A percentile compares a stretch with the other conserved stretches of the same genome.
These are phyloP conservation scores for Begonia loranthoides DNA, from an alignment of 306 rosid species.

Conservation along the genomic window DNA sequence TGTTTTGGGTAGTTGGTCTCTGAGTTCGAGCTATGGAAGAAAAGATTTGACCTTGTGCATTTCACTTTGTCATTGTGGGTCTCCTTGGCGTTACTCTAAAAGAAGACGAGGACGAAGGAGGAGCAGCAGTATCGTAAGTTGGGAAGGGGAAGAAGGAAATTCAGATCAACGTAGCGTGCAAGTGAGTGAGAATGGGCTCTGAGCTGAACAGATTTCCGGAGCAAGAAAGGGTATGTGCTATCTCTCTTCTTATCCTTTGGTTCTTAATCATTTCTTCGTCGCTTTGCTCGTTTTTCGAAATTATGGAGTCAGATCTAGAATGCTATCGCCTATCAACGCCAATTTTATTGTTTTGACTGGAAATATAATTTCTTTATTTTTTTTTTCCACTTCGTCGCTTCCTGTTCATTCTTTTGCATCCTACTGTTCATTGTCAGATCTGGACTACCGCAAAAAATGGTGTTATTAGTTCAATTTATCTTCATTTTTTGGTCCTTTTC, in stretches of 20 bases:
- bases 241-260: background rate
- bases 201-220: slow-evolving; percentile 82
- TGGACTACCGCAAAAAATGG: background rate
- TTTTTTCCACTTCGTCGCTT: background rate
- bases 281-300: background rate
- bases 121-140: too few species aligned
- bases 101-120: too few species aligned
- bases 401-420: background rate
- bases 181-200: slow-evolving; percentile 45
- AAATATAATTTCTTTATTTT: background rate
- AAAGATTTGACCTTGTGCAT: too few species aligned
- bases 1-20: too few species aligned
- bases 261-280: background rate
- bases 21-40: too few species aligned
- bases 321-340: background rate
- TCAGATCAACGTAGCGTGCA: too few species aligned
- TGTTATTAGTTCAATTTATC: background rate
- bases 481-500: background rate
- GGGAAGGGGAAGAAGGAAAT: too few species aligned
- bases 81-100: too few species aligned
- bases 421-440: background rate
- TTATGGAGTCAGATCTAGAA: background rate
- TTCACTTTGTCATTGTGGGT: too few species aligned
- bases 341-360: background rate
- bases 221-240: slow-evolving; percentile 50